Evolutionary conservation across 352 stramenopile genomes (phyloP).

Genomic region (Phytopythium litorale): DNA sequence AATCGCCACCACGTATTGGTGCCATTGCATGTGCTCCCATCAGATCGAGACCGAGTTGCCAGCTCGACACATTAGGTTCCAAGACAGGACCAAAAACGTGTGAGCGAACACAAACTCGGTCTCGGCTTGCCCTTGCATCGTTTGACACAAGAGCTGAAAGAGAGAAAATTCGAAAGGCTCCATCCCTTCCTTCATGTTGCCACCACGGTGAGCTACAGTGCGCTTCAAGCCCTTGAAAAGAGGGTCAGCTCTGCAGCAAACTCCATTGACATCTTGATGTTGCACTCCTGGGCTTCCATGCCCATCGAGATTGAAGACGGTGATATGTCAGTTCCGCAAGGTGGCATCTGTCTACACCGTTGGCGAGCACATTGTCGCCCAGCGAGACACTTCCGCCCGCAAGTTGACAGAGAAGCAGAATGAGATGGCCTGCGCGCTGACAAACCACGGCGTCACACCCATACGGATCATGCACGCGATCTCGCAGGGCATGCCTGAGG

Average conservation of each 20-base stretch:
- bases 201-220: constrained; percentile 6
- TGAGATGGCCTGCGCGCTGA: no score
- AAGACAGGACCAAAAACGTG: constrained; percentile 5
- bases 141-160: constrained; percentile 1
- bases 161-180: constrained; percentile 9
- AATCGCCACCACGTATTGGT: constrained; percentile 14
- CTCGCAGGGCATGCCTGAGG: no score
- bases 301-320: no score
- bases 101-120: constrained; percentile 10
- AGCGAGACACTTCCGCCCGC: no score
- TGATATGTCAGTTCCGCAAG: no score
- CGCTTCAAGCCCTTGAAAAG: constrained; percentile 14
- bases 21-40: constrained; percentile 10
- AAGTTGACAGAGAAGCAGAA: no score
- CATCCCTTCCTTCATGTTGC: constrained; percentile 11
- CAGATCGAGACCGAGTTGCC: constrained; percentile 8
- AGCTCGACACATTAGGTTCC: constrained; percentile 15
- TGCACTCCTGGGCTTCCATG: neutral
- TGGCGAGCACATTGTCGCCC: no score
- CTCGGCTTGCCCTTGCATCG: neutral
- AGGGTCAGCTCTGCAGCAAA: neutral
- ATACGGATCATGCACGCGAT: no score
- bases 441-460: no score
- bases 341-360: no score
- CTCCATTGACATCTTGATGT: neutral